phyloP scores from a whole-genome alignment of 306 rosid genomes.

The Citrullus amarus region DNA sequence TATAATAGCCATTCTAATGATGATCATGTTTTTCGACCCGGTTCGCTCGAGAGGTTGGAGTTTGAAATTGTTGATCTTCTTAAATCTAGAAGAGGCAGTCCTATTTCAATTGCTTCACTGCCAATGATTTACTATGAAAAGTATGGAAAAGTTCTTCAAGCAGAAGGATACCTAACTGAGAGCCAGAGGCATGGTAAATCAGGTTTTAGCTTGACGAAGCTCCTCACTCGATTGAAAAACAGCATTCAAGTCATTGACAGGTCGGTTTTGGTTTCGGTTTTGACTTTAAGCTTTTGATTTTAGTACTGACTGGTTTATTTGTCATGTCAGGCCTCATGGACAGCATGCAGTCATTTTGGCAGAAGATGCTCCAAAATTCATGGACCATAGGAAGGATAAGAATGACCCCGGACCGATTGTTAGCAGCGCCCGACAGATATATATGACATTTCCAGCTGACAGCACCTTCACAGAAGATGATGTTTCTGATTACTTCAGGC shows the following conservation, averaged over 20 bases:
- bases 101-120: constrained; percentile 75
- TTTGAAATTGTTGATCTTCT: constrained; percentile 55
- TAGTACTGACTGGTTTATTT: background rate
- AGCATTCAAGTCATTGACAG: constrained; percentile 67
- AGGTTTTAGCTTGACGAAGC: constrained; percentile 77
- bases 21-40: constrained; percentile 32
- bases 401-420: constrained; percentile 46
- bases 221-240: constrained; percentile 47
- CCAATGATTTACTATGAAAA: constrained; percentile 70
- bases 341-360: constrained; percentile 69
- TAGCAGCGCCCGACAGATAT: constrained; percentile 66
- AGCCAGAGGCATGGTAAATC: constrained; percentile 87
- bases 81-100: constrained; percentile 46
- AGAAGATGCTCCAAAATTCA: constrained; percentile 45
- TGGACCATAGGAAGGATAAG: constrained; percentile 29
- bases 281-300: background rate
- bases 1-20: constrained; percentile 28
- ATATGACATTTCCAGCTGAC: constrained; percentile 82
- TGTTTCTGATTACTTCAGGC: constrained; percentile 71
- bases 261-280: constrained; percentile 16
- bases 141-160: constrained; percentile 64
- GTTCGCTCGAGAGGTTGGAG: constrained; percentile 62
- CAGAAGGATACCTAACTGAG: constrained; percentile 80
- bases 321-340: constrained; percentile 66
- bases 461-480: constrained; percentile 76